A percentile compares a stretch with the other conserved stretches of the same genome.
These are phyloP conservation scores for Chalara sp. DNA, from an alignment of 2,329 filamentous ascomycete species.

Conservation along the genomic window DNA sequence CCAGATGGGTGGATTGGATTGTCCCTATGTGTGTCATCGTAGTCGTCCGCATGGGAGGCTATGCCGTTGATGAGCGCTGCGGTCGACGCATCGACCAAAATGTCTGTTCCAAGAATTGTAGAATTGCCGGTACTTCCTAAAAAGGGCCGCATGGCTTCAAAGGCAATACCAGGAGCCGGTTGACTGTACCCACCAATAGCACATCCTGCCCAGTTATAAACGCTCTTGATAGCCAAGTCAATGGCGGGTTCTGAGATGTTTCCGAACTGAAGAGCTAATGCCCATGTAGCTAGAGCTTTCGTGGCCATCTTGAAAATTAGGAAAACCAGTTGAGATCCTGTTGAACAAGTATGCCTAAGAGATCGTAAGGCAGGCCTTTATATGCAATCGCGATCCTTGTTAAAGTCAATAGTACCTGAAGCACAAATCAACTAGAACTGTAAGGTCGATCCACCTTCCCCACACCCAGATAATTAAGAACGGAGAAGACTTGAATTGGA, in stretches of 20 bases:
- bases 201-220: conserved; percentile 50
- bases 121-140: conserved; percentile 26
- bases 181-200: conserved; percentile 40
- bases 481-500: no score
- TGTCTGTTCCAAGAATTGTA: conserved; percentile 27
- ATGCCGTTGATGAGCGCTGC: conserved; percentile 48
- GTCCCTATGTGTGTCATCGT: conserved; percentile 49
- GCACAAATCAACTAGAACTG: no score
- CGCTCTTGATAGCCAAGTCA: conserved; percentile 37
- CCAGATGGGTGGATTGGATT: conserved; percentile 50
- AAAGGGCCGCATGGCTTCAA: conserved; percentile 22
- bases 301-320: not conserved
- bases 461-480: no score
- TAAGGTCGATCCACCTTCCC: no score
- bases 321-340: no score
- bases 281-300: conserved; percentile 34
- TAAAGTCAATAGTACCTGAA: no score
- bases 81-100: conserved; percentile 35
- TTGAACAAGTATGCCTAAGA: no score
- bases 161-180: conserved; percentile 13
- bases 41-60: conserved; percentile 48
- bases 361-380: no score
- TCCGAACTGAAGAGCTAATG: conserved; percentile 33
- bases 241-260: conserved; percentile 35
- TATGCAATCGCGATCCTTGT: no score